Evolutionary conservation across 1,284 basidiomycete species (phyloP), one percentile per base, ranked within the genome.

Genomic region (Puccinia triticina): DNA sequence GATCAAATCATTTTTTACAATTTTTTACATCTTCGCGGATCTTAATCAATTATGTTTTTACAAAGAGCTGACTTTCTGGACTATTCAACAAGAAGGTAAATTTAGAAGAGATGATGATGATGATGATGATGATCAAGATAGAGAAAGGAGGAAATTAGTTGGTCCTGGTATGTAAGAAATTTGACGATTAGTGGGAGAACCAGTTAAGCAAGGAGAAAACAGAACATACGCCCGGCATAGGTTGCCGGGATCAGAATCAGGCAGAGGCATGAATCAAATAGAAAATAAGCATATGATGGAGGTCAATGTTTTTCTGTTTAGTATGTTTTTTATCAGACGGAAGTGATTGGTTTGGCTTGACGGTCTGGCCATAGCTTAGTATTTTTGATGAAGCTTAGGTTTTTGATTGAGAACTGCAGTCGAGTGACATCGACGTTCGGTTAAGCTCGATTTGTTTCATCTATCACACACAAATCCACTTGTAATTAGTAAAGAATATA

Each of bases 21-120:
- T 23, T 66, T 40, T 66, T 43, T 40, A 66, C 64, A 66, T 66
- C 64, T 66, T 66, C 34, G 64, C 3, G 21, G 37, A 23, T 43
- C 64, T n/a, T 57, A 16, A 66, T 16, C 37, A 43, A 43, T 43
- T 66, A 66, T 66, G 34, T 66, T 23, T 37, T 18, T 66, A 66
- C 64, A 66, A 40, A 18, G 23, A 57, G 23, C 26, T 4, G 21
- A 26, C 26, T 11, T 57, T 57, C n/a, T 29, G 23, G 64, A 66
- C 0, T 32, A 66, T 66, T 66, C 16, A 37, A 40, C 64, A 66
- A 66, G 64, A 66, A 32, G 37, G 16, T 23, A 26, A 32, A 66
- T 32, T 66, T 18, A 40, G 64, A 66, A 32, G 64, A 23, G 64
- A 57, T 57, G 23, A 57, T 29, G 12, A 57, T 57, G 23, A 55